Conservation (phyloP, 306 rosid genomes). For the Canavalia ensiformis region DNA sequence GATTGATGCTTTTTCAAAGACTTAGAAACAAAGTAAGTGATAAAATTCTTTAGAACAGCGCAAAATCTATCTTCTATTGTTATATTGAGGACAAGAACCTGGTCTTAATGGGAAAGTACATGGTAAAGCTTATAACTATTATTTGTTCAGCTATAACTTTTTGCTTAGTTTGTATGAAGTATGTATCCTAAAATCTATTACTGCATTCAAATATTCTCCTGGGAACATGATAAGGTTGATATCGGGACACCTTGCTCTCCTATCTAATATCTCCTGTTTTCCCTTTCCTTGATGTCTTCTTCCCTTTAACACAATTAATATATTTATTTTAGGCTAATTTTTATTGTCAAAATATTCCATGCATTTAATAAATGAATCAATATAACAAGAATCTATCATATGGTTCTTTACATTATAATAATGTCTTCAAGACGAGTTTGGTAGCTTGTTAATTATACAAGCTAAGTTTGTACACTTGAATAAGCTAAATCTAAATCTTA, state of each 20-base stretch:
- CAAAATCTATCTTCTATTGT: neutral
- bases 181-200: neutral
- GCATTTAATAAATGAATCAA: neutral
- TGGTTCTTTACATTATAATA: neutral
- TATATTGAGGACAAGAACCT: neutral
- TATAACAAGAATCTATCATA: neutral
- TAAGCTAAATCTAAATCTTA: neutral
- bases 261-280: neutral
- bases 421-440: neutral
- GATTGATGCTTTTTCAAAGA: neutral
- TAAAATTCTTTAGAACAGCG: neutral
- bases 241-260: constrained; percentile 4
- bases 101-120: neutral
- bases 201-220: neutral
- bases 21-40: neutral
- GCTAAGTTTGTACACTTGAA: neutral
- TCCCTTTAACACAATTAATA: neutral
- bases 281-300: neutral
- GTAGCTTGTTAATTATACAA: neutral
- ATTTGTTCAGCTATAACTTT: neutral
- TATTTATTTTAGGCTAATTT: neutral
- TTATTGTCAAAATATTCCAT: neutral
- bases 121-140: neutral
- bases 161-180: constrained; percentile 1
- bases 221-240: neutral